Conservation (phyloP, 306 rosid genomes). For the Vigna mungo region DNA sequence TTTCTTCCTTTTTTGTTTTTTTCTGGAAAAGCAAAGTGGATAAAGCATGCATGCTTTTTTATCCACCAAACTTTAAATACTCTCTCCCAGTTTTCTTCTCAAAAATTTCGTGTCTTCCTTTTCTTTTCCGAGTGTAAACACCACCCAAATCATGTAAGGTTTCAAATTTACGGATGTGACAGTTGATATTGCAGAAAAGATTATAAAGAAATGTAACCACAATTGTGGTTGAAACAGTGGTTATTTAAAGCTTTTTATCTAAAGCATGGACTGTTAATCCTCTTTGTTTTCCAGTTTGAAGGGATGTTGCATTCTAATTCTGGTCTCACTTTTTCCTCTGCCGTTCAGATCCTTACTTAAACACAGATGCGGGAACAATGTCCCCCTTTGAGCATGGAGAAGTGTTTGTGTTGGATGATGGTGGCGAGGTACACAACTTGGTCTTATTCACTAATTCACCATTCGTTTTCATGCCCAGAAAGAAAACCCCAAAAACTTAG, state of each 20-base stretch:
- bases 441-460: not conserved
- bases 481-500: not conserved
- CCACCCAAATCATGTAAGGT: not conserved
- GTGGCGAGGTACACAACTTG: constrained; percentile 80
- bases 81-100: constrained; percentile 22
- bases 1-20: not conserved
- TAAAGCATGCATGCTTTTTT: constrained; percentile 32
- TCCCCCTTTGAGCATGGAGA: constrained; percentile 98
- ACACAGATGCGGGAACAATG: constrained; percentile 99
- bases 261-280: not conserved
- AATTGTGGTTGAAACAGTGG: not conserved
- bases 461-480: constrained; percentile 7
- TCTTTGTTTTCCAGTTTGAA: not conserved
- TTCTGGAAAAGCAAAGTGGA: not conserved
- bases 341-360: constrained; percentile 89
- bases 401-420: constrained; percentile 92
- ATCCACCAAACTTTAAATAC: constrained; percentile 30
- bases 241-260: not conserved
- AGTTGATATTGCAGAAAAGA: not conserved
- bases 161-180: not conserved
- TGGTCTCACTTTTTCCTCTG: not conserved
- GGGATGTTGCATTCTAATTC: constrained; percentile 35
- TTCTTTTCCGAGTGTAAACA: not conserved
- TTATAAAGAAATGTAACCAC: not conserved
- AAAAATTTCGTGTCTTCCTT: constrained; percentile 6